Evolutionary conservation across 768 basidiomycete species (phyloP), one percentile per base, ranked within the genome.

Genomic region (Postia placenta): DNA sequence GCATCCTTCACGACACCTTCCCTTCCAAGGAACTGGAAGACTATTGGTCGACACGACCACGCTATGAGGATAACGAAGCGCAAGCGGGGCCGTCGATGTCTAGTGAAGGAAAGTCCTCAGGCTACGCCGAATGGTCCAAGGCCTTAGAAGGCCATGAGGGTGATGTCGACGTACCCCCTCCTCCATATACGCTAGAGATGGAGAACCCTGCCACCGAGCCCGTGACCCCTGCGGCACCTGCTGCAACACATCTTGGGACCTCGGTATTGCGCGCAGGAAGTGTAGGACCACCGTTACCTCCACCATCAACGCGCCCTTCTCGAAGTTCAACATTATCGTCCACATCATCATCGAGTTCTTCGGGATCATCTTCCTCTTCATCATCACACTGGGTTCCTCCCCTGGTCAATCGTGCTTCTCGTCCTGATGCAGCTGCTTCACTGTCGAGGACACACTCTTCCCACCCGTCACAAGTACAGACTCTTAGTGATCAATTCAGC

Each of bases 11-110:
- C 33, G 83, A 84, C 43, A 73, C 77, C 1, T 81, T 88, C 51
- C 85, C 86, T 0, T 65, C 72, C 26, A 85, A 87, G 50, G 85
- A 87, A 55, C 61, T 89, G 9, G 76, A 84, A 52, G 85, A 88
- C 59, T 90, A 85, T 59, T 89, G 85, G 86, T 61, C 74, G 7
- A 70, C 75, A 28, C 68, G 83, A 4, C 85, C 86, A 17, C 73
- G 65, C 42, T 81, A 77, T 50, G 83, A 83, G 41, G 54, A 28
- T 17, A 45, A 14, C n/a, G 48, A 48, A 22, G 47, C 41, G 36
- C 45, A 48, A 45, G 38, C 41, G 20, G 48, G 25, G 37, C 43
- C 35, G 15, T 15, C 27, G 26, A n/a, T 6, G 33, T 39, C 38
- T 22, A 19, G 51, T 48, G 43, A 55, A 55, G 36, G 54, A 27